These are phyloP conservation scores for Eimeria sp. DNA, from an alignment of 169 alveolate genomes.

Conservation along the genomic window DNA sequence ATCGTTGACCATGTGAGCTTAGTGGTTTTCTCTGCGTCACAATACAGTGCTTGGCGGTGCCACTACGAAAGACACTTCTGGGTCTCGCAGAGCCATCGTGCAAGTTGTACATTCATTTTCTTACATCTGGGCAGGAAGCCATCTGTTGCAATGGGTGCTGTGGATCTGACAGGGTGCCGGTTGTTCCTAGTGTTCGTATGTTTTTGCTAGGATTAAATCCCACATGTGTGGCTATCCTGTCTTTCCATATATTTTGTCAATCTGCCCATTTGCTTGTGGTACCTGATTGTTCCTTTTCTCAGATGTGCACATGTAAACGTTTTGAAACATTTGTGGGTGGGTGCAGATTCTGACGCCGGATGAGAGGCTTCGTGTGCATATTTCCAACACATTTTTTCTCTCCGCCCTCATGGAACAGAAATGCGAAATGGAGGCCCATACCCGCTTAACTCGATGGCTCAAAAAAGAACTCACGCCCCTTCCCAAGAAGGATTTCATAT, in stretches of 20 bases:
- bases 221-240: background rate
- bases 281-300: background rate
- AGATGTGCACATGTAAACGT: background rate
- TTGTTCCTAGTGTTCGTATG: background rate
- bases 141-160: background rate
- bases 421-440: slow-evolving; percentile 65
- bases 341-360: slow-evolving; percentile 69
- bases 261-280: background rate
- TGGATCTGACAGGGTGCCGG: background rate
- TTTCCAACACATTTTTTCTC: slow-evolving; percentile 74
- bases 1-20: slow-evolving; percentile 72
- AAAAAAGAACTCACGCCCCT: slow-evolving; percentile 63
- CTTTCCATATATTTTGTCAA: background rate
- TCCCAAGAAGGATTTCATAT: slow-evolving; percentile 58
- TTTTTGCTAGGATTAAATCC: background rate
- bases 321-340: background rate
- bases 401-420: slow-evolving; percentile 46
- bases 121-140: background rate
- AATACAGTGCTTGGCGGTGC: too few species aligned
- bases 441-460: slow-evolving; percentile 73
- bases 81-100: background rate
- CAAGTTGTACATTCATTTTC: background rate
- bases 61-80: background rate
- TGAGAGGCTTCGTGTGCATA: slow-evolving; percentile 53
- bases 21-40: background rate